These are phyloP conservation scores for Peziza echinospora DNA, from an alignment of 495 filamentous ascomycete genomes.

Conservation along the genomic window DNA sequence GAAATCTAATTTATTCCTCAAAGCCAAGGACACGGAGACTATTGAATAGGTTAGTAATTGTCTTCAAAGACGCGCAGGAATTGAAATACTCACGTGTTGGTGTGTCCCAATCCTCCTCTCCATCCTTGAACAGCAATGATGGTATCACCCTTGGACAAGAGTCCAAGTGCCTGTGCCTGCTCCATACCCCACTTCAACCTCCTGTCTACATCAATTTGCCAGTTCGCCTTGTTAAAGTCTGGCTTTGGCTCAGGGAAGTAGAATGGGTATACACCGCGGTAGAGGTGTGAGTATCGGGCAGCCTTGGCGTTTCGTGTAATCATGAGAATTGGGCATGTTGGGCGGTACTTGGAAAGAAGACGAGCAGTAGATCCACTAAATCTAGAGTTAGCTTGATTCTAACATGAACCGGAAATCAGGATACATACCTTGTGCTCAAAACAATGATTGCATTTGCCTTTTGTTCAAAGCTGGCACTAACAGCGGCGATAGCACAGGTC, in stretches of 20 bases:
- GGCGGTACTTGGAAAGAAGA: slow-evolving; percentile 91
- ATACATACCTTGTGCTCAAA: slow-evolving; percentile 57
- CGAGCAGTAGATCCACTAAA: slow-evolving; percentile 68
- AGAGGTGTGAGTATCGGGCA: slow-evolving; percentile 78
- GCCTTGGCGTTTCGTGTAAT: slow-evolving; percentile 70
- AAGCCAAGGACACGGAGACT: slow-evolving; percentile 1
- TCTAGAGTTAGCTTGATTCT: not conserved
- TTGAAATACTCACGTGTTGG: slow-evolving; percentile 51
- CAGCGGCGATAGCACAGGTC: slow-evolving; percentile 87
- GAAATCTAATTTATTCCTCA: not conserved
- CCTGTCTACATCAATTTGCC: slow-evolving; percentile 96
- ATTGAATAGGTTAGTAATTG: not conserved
- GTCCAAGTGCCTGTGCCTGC: slow-evolving; percentile 61
- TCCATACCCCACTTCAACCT: slow-evolving; percentile 87
- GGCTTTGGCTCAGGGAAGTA: slow-evolving; percentile 80
- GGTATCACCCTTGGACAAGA: slow-evolving; percentile 60
- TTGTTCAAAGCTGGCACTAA: slow-evolving; percentile 80
- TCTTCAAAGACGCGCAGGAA: not conserved
- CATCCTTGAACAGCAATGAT: slow-evolving; percentile 95
- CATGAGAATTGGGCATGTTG: slow-evolving; percentile 97
- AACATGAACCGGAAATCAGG: not conserved
- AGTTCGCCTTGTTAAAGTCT: slow-evolving; percentile 66
- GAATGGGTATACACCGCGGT: slow-evolving; percentile 96
- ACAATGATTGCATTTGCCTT: slow-evolving; percentile 90
- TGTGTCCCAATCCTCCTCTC: slow-evolving; percentile 93